A percentile compares a stretch with the other conserved stretches of the same genome.
phyloP scores from a whole-genome alignment of 2,329 filamentous ascomycete genomes.

The Talaromyces amestolkiae region DNA sequence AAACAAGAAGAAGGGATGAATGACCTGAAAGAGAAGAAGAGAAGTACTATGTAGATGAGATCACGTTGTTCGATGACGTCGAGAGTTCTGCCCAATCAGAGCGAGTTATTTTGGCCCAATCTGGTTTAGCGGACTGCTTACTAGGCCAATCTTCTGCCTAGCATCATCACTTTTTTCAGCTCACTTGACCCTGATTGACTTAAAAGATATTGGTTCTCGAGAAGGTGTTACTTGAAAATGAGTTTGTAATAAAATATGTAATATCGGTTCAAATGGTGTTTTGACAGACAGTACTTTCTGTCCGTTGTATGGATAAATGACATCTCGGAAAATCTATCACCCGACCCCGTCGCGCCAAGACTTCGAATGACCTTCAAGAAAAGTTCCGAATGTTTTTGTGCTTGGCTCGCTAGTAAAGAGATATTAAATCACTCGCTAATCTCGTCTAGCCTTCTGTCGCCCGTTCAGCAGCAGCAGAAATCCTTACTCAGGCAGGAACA shows the following conservation, averaged over 20 bases:
- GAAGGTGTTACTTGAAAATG: too few species aligned
- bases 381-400: conserved; percentile 11
- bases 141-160: too few species aligned
- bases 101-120: background rate
- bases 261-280: too few species aligned
- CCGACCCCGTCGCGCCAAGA: background rate
- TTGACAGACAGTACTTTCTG: background rate
- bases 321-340: background rate
- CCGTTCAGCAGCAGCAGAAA: background rate
- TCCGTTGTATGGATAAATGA: background rate
- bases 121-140: background rate
- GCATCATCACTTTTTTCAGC: too few species aligned
- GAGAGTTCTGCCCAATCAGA: conserved; percentile 5
- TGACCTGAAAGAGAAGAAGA: background rate
- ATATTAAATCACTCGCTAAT: background rate
- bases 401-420: background rate
- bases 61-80: background rate
- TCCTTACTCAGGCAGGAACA: background rate
- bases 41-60: too few species aligned
- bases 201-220: too few species aligned
- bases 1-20: background rate
- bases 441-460: too few species aligned
- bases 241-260: too few species aligned
- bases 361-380: background rate
- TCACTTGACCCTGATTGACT: too few species aligned